A percentile compares a stretch with the other conserved stretches of the same genome.
Conservation (phyloP, 352 stramenopile species). For the Pythium periplocum region DNA sequence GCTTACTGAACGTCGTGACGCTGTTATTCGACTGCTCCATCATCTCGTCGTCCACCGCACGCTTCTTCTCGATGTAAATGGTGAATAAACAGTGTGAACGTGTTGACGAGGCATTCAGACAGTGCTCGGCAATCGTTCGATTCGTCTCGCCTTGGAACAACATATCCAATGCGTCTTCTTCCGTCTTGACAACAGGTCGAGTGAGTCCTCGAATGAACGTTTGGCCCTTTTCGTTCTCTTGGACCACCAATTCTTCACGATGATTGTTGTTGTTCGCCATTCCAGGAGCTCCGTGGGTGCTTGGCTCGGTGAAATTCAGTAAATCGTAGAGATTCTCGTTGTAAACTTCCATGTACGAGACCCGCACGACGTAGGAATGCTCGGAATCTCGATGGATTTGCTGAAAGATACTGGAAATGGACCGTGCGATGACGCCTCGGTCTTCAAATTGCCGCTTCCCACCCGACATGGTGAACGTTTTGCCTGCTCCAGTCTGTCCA, state of each 20-base stretch:
- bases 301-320: constrained; percentile 30
- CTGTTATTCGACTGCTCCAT: constrained; percentile 12
- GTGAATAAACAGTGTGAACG: constrained; percentile 82
- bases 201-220: constrained; percentile 62
- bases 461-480: constrained; percentile 71
- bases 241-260: constrained; percentile 39
- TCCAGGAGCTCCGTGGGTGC: neutral
- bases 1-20: constrained; percentile 71
- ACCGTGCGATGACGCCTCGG: constrained; percentile 50
- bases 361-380: constrained; percentile 46
- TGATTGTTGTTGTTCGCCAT: constrained; percentile 14
- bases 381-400: constrained; percentile 37
- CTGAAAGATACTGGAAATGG: constrained; percentile 55
- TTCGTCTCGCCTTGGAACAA: constrained; percentile 79
- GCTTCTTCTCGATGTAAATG: constrained; percentile 49
- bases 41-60: constrained; percentile 17
- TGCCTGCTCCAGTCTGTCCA: constrained; percentile 67
- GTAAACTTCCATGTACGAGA: constrained; percentile 88
- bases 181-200: constrained; percentile 45
- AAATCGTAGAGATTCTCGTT: constrained; percentile 88
- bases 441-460: constrained; percentile 53
- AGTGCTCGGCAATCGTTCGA: constrained; percentile 74
- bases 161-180: constrained; percentile 70
- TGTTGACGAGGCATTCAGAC: constrained; percentile 70
- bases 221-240: constrained; percentile 58